Percentiles rank a stretch among this genome's conserved stretches.
Conservation (phyloP, 2,329 filamentous ascomycete genomes). For the Berkeleyomyces rouxiae region DNA sequence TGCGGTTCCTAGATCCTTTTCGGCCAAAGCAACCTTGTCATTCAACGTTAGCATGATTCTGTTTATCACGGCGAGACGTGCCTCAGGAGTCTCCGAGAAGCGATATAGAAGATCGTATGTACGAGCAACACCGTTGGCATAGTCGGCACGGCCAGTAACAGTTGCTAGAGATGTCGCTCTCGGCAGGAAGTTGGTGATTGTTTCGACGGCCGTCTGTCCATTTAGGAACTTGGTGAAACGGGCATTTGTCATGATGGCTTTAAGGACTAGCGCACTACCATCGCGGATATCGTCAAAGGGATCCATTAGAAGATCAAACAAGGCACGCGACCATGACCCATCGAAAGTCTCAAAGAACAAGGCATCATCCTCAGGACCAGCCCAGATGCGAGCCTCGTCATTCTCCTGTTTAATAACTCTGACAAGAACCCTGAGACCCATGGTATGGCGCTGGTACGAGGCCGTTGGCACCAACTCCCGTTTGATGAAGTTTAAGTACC, state of each 20-base stretch:
- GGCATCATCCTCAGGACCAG: conserved; percentile 24
- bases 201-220: conserved; percentile 12
- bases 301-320: conserved; percentile 70
- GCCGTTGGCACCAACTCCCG: conserved; percentile 62
- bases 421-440: conserved; percentile 53
- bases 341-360: conserved; percentile 29
- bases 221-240: conserved; percentile 18
- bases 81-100: conserved; percentile 30
- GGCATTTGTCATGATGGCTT: conserved; percentile 28
- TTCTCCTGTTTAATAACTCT: conserved; percentile 53
- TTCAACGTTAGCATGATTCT: conserved; percentile 46
- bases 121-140: conserved; percentile 79
- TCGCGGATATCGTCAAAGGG: conserved; percentile 84
- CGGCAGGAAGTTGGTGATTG: conserved; percentile 31
- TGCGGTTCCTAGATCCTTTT: conserved; percentile 47
- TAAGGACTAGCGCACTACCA: conserved; percentile 33
- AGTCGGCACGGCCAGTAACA: conserved; percentile 68
- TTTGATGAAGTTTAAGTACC: conserved; percentile 58
- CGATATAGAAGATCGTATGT: conserved; percentile 53
- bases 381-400: conserved; percentile 31
- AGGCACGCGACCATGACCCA: conserved; percentile 37
- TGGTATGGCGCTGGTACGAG: conserved; percentile 81
- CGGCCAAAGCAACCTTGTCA: conserved; percentile 44
- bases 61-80: conserved; percentile 35
- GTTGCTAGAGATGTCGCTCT: conserved; percentile 43